These are phyloP conservation scores for Backusella mclennaniae DNA, from an alignment of 192 early-diverging fungal genomes.

Conservation along the genomic window DNA sequence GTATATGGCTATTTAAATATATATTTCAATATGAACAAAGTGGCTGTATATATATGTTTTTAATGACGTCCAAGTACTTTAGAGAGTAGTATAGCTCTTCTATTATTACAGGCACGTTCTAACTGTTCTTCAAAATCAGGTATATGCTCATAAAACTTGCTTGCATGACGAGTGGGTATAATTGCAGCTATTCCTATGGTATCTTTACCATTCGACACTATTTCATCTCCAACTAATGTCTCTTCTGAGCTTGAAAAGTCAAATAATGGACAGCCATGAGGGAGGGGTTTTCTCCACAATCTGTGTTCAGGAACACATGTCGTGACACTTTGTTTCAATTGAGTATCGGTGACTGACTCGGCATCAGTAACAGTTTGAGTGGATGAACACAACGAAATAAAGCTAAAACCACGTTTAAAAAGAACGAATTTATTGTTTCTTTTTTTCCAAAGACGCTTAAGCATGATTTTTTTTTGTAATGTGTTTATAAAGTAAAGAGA, in stretches of 20 bases:
- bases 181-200: not conserved
- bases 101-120: not conserved
- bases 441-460: constrained; percentile 3
- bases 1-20: not conserved
- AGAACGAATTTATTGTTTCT: not conserved
- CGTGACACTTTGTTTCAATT: not conserved
- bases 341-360: not conserved
- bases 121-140: constrained; percentile 9
- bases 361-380: not conserved
- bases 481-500: not conserved
- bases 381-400: not conserved
- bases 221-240: not conserved
- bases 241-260: constrained; percentile 12
- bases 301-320: constrained; percentile 1
- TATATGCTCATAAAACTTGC: constrained; percentile 11
- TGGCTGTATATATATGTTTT: not conserved
- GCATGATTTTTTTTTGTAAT: not conserved
- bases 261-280: constrained; percentile 6
- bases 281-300: constrained; percentile 16
- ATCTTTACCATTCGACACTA: not conserved
- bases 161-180: constrained; percentile 14
- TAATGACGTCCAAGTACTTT: constrained; percentile 1
- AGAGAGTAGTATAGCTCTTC: not conserved
- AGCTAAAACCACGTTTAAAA: not conserved
- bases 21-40: not conserved